phyloP scores from a whole-genome alignment of 1,139 yeast genomes.

The Pichia sp. region DNA sequence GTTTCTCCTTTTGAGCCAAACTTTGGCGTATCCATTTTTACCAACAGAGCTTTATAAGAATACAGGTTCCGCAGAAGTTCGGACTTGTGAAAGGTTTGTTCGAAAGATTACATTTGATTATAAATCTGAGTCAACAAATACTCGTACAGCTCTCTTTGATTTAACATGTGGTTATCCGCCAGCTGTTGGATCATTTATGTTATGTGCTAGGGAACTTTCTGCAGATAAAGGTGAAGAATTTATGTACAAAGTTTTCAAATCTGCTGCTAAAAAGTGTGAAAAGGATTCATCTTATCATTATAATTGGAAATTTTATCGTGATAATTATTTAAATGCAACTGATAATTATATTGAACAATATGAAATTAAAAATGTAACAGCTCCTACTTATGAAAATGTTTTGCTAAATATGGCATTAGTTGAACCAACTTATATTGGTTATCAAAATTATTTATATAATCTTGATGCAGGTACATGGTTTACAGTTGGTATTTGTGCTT shows the following conservation, averaged over 20 bases:
- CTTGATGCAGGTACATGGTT: slow-evolving; percentile 15
- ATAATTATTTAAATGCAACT: slow-evolving; percentile 8
- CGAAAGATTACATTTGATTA: neutral
- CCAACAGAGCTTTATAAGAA: too few relatives aligned
- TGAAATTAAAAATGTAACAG: slow-evolving; percentile 1
- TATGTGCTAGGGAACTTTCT: slow-evolving; percentile 18
- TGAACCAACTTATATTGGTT: neutral
- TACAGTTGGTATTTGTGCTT: slow-evolving; percentile 10
- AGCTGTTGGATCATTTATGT: slow-evolving; percentile 21
- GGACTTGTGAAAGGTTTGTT: neutral
- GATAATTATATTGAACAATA: neutral
- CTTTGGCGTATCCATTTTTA: too few relatives aligned
- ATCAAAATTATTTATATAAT: slow-evolving; percentile 5
- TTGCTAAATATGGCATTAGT: slow-evolving; percentile 6
- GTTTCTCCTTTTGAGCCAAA: too few relatives aligned
- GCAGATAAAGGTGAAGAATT: slow-evolving; percentile 7
- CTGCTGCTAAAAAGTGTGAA: neutral
- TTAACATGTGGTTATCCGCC: slow-evolving; percentile 19
- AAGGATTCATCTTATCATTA: neutral
- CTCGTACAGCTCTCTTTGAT: neutral
- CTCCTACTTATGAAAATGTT: slow-evolving; percentile 7
- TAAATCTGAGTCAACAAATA: neutral
- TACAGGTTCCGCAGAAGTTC: neutral
- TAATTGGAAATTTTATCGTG: neutral
- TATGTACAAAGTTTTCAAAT: neutral